Conservation (phyloP, 1,139 yeast genomes). For the Starmera stellimalicola region DNA sequence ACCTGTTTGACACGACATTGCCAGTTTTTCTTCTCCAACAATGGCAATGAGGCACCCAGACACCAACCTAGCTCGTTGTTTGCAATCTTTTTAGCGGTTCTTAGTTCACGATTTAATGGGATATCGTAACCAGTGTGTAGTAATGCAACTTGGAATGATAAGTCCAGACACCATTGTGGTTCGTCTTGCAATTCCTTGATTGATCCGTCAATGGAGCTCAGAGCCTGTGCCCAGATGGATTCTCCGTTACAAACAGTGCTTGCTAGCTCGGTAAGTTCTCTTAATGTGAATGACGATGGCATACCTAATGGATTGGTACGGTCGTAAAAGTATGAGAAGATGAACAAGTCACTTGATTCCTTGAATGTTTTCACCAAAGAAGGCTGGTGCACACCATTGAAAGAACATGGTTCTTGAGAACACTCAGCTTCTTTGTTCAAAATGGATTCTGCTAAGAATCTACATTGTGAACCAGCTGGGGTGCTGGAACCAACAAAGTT, state of each 20-base stretch:
- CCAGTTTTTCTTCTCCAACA: constrained; percentile 71
- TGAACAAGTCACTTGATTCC: constrained; percentile 63
- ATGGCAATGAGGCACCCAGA: constrained; percentile 91
- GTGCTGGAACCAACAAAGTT: constrained; percentile 68
- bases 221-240: constrained; percentile 54
- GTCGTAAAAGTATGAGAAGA: constrained; percentile 92
- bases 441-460: constrained; percentile 71
- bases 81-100: constrained; percentile 82
- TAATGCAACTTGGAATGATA: constrained; percentile 81
- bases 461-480: constrained; percentile 64
- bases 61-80: constrained; percentile 97
- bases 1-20: constrained; percentile 40
- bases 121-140: constrained; percentile 94
- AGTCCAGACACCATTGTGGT: constrained; percentile 91
- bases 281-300: constrained; percentile 81
- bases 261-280: constrained; percentile 76
- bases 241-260: constrained; percentile 80
- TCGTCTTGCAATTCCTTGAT: constrained; percentile 56
- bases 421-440: constrained; percentile 80
- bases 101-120: constrained; percentile 80
- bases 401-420: constrained; percentile 73
- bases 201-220: constrained; percentile 55
- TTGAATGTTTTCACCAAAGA: constrained; percentile 70
- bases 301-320: constrained; percentile 88
- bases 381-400: constrained; percentile 96